phyloP scores from a whole-genome alignment of 2,329 filamentous ascomycete species.

The Alternaria alternata region DNA sequence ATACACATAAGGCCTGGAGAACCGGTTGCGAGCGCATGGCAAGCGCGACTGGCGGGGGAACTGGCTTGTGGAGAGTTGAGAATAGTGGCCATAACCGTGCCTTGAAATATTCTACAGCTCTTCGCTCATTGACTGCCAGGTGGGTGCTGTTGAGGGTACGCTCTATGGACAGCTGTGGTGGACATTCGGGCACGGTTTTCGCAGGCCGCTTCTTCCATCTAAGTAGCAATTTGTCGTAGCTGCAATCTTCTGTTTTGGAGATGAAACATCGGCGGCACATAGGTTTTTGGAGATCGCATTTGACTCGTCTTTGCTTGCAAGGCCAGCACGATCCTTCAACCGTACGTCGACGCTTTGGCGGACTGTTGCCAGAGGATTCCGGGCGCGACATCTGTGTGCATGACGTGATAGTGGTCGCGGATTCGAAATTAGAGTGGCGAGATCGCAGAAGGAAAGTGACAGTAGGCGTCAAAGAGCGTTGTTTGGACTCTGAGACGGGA shows the following conservation, averaged over 20 bases:
- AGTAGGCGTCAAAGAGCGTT: neutral
- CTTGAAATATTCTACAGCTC: conserved; percentile 23
- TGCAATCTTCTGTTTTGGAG: conserved; percentile 13
- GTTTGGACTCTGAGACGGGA: neutral
- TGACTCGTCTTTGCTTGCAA: conserved; percentile 17
- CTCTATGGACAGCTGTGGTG: conserved; percentile 3
- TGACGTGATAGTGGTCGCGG: conserved; percentile 13
- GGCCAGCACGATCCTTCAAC: conserved; percentile 20
- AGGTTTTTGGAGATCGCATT: conserved; percentile 16
- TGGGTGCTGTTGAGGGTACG: conserved; percentile 4
- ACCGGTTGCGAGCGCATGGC: conserved; percentile 22
- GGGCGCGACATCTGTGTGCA: conserved; percentile 18
- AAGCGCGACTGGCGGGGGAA: conserved; percentile 18
- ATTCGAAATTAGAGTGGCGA: neutral
- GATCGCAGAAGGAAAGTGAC: neutral
- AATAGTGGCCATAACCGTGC: conserved; percentile 24
- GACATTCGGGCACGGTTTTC: conserved; percentile 9
- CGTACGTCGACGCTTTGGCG: conserved; percentile 15
- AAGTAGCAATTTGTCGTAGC: conserved; percentile 15
- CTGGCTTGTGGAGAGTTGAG: conserved; percentile 17
- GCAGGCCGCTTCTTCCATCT: conserved; percentile 21
- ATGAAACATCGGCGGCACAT: conserved; percentile 11
- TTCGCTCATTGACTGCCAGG: conserved; percentile 21
- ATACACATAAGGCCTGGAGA: conserved; percentile 20
- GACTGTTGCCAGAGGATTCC: conserved; percentile 19